A percentile compares a stretch with the other conserved stretches of the same genome.
These are phyloP conservation scores for Paecilomyces sp. DNA, from an alignment of 2,329 filamentous ascomycete genomes.

Conservation along the genomic window DNA sequence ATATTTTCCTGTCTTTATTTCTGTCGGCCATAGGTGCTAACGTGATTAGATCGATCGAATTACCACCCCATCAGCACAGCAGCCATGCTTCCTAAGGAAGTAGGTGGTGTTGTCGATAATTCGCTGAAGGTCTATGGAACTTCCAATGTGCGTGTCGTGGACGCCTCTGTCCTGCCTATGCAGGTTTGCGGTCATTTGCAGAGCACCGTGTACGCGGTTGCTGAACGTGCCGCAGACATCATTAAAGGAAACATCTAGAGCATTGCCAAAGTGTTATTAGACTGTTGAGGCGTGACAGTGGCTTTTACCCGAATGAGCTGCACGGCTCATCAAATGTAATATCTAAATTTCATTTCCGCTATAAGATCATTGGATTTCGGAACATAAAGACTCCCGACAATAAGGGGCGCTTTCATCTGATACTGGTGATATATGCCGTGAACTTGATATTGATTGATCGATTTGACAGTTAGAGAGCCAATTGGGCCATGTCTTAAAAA, in stretches of 20 bases:
- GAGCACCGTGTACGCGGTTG: conserved; percentile 22
- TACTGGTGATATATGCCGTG: not conserved
- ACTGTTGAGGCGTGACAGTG: not conserved
- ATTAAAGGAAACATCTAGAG: conserved; percentile 16
- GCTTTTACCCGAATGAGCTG: not conserved
- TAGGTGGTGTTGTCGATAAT: conserved; percentile 26
- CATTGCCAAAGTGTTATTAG: not conserved
- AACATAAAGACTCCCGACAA: not conserved
- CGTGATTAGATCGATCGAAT: conserved; percentile 16
- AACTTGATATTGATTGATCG: not conserved
- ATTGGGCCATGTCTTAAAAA: too few relatives aligned
- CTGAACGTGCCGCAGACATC: conserved; percentile 22
- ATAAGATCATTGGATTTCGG: not conserved
- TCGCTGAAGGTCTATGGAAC: conserved; percentile 26
- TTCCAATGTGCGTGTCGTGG: conserved; percentile 23
- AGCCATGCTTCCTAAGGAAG: conserved; percentile 23
- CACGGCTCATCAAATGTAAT: not conserved
- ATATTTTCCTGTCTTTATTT: not conserved
- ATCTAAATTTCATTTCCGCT: not conserved
- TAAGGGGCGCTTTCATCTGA: not conserved
- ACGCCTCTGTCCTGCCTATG: conserved; percentile 23
- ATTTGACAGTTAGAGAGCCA: too few relatives aligned
- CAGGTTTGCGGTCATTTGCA: conserved; percentile 19
- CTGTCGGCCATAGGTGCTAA: not conserved
- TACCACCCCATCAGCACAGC: conserved; percentile 23